Evolutionary conservation across 2,329 filamentous ascomycete genomes (phyloP), one percentile per base, ranked within the genome.

Genomic region (Aplosporella prunicola): DNA sequence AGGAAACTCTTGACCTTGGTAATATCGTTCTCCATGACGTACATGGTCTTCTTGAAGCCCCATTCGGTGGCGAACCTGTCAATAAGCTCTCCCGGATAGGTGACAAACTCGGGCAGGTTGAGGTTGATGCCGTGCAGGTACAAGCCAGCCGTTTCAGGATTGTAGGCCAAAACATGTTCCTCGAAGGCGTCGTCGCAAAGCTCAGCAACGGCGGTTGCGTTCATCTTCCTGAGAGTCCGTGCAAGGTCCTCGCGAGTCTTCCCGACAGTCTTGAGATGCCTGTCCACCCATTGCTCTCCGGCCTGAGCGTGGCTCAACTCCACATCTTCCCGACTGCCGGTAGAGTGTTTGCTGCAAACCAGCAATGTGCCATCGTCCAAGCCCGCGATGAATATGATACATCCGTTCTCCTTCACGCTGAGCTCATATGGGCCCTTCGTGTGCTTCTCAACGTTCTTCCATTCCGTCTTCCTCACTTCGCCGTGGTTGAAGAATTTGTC

Each of bases 311-410:
- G 91, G 61, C 85, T 95, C 40, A 82, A 47, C 20, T 78, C 71
- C 5, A 68, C 63, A 53, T 93, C 85, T 15, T 61, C 62, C n/a
- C 89, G 75, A 16, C 76, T 68, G 5, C 91, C 91, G 0, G 88
- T 96, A 1, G 91, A 96, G 59, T 98, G 91, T 57, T 98, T 98
- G 70, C 89, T 96, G 73, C 89, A 96, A n/a, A 98, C 88, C 6
- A 98, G 68, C 8, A 98, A 68, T 2, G 84, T 86, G 23, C 77
- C 88, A 51, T 95, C 88, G 51, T 93, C 84, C 15, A 98, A 69
- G 10, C 88, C 91, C 11, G 87, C 81, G 29, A 98, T 78, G 66
- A 98, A 98, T 49, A 98, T 95, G 60, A 98, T 98, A 61, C 91
- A 98, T n/a, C 91, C 91, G 52, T 98, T 98, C 62, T 98, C 91